Evolutionary conservation across 2,329 filamentous ascomycete genomes (phyloP).

Genomic region (Alternaria alternata): DNA sequence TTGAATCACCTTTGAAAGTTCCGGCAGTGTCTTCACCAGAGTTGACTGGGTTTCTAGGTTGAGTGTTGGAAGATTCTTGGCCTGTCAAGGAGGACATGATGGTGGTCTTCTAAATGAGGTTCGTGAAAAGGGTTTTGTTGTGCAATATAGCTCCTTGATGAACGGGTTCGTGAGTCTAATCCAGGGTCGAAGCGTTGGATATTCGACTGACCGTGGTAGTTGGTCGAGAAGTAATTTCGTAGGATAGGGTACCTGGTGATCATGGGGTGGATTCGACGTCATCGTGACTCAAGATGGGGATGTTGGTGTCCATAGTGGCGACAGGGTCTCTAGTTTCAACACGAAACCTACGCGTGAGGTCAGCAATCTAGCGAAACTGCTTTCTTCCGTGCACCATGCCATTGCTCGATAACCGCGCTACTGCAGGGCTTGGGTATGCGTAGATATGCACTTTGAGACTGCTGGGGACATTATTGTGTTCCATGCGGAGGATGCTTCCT

Average conservation of each 20-base stretch:
- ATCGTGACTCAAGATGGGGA: conserved; percentile 10
- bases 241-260: background rate
- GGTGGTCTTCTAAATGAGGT: background rate
- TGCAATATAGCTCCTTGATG: background rate
- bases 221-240: background rate
- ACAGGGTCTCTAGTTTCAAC: background rate
- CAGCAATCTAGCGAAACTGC: background rate
- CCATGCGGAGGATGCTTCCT: background rate
- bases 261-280: conserved; percentile 2
- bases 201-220: background rate
- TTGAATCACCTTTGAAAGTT: conserved; percentile 13
- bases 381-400: background rate
- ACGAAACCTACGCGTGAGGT: background rate
- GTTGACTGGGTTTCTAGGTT: conserved; percentile 22
- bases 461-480: background rate
- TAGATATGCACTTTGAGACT: background rate
- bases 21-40: conserved; percentile 6
- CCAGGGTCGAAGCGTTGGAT: background rate
- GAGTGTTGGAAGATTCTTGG: conserved; percentile 24
- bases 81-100: conserved; percentile 23
- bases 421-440: no score
- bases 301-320: conserved; percentile 3
- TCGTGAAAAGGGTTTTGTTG: background rate
- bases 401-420: background rate
- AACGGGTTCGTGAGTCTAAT: background rate